A percentile compares a stretch with the other conserved stretches of the same genome.
These are phyloP conservation scores for Ceratocystis variospora DNA, from an alignment of 2,329 filamentous ascomycete species.

Conservation along the genomic window DNA sequence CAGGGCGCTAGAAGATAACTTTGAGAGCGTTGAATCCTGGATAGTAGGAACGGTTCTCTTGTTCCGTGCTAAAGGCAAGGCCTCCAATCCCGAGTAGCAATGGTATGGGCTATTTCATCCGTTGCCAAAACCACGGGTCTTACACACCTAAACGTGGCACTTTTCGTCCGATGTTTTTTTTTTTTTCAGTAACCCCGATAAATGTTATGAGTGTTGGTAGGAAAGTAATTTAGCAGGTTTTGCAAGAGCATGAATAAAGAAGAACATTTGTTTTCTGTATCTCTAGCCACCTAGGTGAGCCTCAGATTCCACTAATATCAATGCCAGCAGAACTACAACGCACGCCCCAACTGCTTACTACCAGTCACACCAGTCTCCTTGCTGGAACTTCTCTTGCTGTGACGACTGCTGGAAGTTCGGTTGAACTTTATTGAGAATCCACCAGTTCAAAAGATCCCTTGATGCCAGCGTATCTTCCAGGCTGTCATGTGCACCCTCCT, in stretches of 20 bases:
- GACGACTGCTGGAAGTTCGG: not conserved
- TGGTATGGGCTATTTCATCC: not conserved
- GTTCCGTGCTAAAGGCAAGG: constrained; percentile 23
- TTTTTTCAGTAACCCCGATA: no score
- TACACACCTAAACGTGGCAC: no score
- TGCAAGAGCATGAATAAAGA: no score
- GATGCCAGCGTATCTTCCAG: constrained; percentile 34
- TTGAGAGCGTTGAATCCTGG: constrained; percentile 29
- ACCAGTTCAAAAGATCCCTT: constrained; percentile 31
- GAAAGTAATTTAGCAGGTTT: no score
- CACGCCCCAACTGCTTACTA: no score
- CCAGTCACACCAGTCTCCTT: no score
- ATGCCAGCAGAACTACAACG: no score
- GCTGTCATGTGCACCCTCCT: constrained; percentile 30
- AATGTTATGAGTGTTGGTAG: no score
- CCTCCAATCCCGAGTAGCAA: not conserved
- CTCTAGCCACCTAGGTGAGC: no score
- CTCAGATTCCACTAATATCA: no score
- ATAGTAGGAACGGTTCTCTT: constrained; percentile 29
- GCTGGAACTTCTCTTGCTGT: not conserved
- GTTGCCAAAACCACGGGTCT: not conserved
- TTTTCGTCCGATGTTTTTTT: no score
- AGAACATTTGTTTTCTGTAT: no score
- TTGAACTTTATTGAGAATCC: constrained; percentile 21
- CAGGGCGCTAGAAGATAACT: constrained; percentile 26